Evolutionary conservation across 345 rosid genomes (phyloP), one percentile per base, ranked within the genome.

Genomic region (Trapa incisa): DNA sequence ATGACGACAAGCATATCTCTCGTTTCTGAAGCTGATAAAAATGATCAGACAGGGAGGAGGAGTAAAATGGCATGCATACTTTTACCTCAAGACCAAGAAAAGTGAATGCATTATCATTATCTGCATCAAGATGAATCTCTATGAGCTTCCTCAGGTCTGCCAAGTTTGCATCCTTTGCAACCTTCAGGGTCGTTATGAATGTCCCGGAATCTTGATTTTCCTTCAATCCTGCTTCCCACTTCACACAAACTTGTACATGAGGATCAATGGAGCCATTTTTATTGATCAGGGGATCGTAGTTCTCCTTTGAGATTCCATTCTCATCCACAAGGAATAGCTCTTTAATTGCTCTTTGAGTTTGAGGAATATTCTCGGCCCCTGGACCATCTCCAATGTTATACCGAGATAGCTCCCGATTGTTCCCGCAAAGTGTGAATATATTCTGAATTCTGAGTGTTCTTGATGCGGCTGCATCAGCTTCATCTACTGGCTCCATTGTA

Each of bases 391-490:
- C 84, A 32, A 42, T 65, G 60, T 88, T 85, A 52, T 41, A 41
- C 43, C 90, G 94, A 69, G 80, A 83, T 16, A 93, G 78, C 85
- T 94, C 97, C 76, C 99, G 85, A 66, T 91, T 78, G 81, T 91
- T 91, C 38, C 99, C 99, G 68, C 99, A 94, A 10, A 94, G 95
- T 1, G 97, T 88, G 69, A 94, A 94, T 45, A 94, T 91, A 65
- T 83, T 94, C 57, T 94, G 92, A 61, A 94, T 91, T 68, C 99
- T 86, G 62, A 74, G 3, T 45, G 50, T 73, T 79, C 97, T 86
- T 1, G 85, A 84, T 17, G 88, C 74, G 43, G 80, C 83, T 61
- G 85, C 39, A 73, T 89, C 92, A 73, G 72, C 78, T 29, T 65
- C 76, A 5, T 68, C 77, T 56, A 39, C 65, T 33, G 71, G 70